A percentile compares a stretch with the other conserved stretches of the same genome.
These are phyloP conservation scores for Suhomyces kilbournensis DNA, from an alignment of 805 yeast genomes.

Conservation along the genomic window DNA sequence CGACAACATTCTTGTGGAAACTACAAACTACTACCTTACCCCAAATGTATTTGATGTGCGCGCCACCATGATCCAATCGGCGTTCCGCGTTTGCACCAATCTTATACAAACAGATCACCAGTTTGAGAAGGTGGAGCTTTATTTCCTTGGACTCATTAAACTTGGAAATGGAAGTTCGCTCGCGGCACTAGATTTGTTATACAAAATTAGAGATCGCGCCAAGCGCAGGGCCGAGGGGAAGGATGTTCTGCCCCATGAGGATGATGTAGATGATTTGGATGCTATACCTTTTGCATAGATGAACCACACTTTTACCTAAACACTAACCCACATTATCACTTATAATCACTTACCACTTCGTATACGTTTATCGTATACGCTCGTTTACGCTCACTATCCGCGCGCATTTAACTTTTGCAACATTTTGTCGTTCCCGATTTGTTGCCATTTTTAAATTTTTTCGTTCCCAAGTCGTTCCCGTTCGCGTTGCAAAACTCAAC, in stretches of 20 bases:
- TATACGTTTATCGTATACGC: not conserved
- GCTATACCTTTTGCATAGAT: constrained; percentile 3
- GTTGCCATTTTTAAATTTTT: no score
- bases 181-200: constrained; percentile 5
- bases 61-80: constrained; percentile 23
- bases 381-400: not conserved
- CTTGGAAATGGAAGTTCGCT: constrained; percentile 22
- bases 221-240: not conserved
- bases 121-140: constrained; percentile 22
- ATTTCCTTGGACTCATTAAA: constrained; percentile 20
- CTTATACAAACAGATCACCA: constrained; percentile 19
- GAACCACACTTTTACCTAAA: no score
- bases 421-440: not conserved
- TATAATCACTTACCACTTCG: not conserved
- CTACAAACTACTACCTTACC: constrained; percentile 16
- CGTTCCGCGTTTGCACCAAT: constrained; percentile 15
- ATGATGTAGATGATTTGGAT: constrained; percentile 1
- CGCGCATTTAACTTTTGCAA: no score
- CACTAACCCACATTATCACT: no score
- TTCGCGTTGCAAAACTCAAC: not conserved
- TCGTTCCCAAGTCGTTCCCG: not conserved
- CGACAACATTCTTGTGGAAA: constrained; percentile 14
- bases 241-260: not conserved
- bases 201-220: constrained; percentile 2
- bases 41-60: constrained; percentile 20